Evolutionary conservation across 2,329 filamentous ascomycete genomes (phyloP).

Genomic region (Colletotrichum magnum): DNA sequence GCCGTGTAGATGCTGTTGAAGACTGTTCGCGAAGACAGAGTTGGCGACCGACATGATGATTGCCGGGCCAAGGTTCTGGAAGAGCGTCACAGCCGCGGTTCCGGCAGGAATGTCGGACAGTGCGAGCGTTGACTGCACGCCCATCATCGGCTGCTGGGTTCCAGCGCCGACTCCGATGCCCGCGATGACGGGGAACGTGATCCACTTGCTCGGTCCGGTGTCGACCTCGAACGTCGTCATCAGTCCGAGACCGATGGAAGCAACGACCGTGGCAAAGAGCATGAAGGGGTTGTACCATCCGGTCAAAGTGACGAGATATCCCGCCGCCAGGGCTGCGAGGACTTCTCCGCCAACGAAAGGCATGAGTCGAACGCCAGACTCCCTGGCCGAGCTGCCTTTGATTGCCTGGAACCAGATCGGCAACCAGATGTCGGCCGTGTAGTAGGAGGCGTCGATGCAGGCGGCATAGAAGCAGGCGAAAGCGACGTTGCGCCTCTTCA

Average conservation of each 20-base stretch:
- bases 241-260: slow-evolving; percentile 44
- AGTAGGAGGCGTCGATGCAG: slow-evolving; percentile 45
- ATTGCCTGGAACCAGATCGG: slow-evolving; percentile 54
- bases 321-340: slow-evolving; percentile 45
- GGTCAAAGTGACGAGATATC: slow-evolving; percentile 46
- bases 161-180: slow-evolving; percentile 47
- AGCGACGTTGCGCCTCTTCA: slow-evolving; percentile 48
- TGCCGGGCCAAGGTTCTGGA: slow-evolving; percentile 37
- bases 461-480: slow-evolving; percentile 43
- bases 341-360: slow-evolving; percentile 49
- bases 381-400: slow-evolving; percentile 48
- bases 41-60: slow-evolving; percentile 37
- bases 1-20: slow-evolving; percentile 50
- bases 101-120: slow-evolving; percentile 34
- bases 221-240: slow-evolving; percentile 27
- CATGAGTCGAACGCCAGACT: slow-evolving; percentile 51
- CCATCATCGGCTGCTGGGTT: slow-evolving; percentile 46
- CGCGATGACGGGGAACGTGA: slow-evolving; percentile 45
- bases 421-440: slow-evolving; percentile 50
- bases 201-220: slow-evolving; percentile 38
- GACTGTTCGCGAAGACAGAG: slow-evolving; percentile 31
- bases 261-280: slow-evolving; percentile 47
- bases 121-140: slow-evolving; percentile 45
- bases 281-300: slow-evolving; percentile 56
- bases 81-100: slow-evolving; percentile 34